phyloP scores from a whole-genome alignment of 495 filamentous ascomycete species.

The Penicillium waksmanii region DNA sequence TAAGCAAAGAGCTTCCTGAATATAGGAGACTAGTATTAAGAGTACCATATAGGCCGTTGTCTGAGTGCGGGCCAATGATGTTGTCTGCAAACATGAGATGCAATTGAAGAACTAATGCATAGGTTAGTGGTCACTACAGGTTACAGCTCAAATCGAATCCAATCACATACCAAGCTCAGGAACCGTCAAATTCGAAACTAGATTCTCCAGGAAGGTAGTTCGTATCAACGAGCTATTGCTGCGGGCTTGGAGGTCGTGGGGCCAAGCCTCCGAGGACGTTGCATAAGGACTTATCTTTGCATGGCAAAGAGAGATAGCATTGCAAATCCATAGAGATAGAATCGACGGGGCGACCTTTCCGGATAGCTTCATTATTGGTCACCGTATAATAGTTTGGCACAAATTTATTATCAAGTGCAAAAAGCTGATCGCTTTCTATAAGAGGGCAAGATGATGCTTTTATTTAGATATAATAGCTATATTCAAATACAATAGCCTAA shows the following conservation, averaged over 20 bases:
- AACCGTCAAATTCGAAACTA: constrained; percentile 13
- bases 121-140: neutral
- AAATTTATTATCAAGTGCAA: too few relatives aligned
- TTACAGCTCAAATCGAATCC: neutral
- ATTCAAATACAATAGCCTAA: neutral
- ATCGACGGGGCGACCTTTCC: neutral
- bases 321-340: neutral
- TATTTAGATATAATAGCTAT: neutral
- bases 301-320: neutral
- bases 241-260: neutral
- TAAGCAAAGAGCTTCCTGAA: neutral
- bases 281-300: neutral
- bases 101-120: constrained; percentile 36
- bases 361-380: neutral
- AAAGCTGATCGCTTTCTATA: too few relatives aligned
- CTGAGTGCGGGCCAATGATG: constrained; percentile 41
- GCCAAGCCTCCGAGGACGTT: neutral
- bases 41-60: constrained; percentile 46
- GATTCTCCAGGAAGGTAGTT: constrained; percentile 2
- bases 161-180: constrained; percentile 10
- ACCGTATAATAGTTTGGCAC: too few relatives aligned
- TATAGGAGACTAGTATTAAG: neutral
- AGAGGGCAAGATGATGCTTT: too few relatives aligned
- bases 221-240: neutral
- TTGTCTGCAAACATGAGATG: constrained; percentile 50